A percentile compares a stretch with the other conserved stretches of the same genome.
Conservation (phyloP, 2,329 filamentous ascomycete species). For the Plectosphaerella plurivora region DNA sequence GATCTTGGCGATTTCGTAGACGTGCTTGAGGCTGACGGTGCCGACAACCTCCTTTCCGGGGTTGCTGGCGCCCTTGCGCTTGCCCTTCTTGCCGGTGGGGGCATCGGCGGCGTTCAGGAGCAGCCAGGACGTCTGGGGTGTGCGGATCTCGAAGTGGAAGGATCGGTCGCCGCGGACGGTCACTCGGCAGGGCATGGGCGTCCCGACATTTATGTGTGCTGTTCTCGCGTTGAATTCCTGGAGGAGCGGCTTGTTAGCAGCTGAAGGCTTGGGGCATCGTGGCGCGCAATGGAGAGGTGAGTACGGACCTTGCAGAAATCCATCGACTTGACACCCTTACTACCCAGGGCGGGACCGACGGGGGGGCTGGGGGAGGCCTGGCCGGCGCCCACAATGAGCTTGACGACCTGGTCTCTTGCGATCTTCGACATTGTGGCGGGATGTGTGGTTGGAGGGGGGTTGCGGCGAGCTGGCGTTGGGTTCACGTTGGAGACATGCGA, state of each 20-base stretch:
- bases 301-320: slow-evolving; percentile 89
- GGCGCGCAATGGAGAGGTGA: not conserved
- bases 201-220: slow-evolving; percentile 74
- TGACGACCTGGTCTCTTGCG: slow-evolving; percentile 70
- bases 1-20: slow-evolving; percentile 97
- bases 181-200: slow-evolving; percentile 85
- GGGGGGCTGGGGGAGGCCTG: slow-evolving; percentile 93
- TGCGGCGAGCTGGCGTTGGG: slow-evolving; percentile 1
- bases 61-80: slow-evolving; percentile 71
- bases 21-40: slow-evolving; percentile 84
- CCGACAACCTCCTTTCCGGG: slow-evolving; percentile 78
- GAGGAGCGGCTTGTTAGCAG: slow-evolving; percentile 7
- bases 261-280: slow-evolving; percentile 7
- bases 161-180: slow-evolving; percentile 89
- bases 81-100: slow-evolving; percentile 66
- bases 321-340: slow-evolving; percentile 98
- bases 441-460: slow-evolving; percentile 9
- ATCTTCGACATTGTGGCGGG: slow-evolving; percentile 46
- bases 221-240: slow-evolving; percentile 98
- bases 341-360: slow-evolving; percentile 91
- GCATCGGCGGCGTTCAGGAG: slow-evolving; percentile 80
- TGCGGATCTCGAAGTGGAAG: slow-evolving; percentile 90
- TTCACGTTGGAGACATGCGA: not conserved
- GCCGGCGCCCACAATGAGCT: slow-evolving; percentile 94
- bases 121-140: slow-evolving; percentile 88